Percentiles rank a stretch among this genome's conserved stretches.
Conservation (phyloP, 2,329 filamentous ascomycete genomes). For the Aspergillus thermomutatus region DNA sequence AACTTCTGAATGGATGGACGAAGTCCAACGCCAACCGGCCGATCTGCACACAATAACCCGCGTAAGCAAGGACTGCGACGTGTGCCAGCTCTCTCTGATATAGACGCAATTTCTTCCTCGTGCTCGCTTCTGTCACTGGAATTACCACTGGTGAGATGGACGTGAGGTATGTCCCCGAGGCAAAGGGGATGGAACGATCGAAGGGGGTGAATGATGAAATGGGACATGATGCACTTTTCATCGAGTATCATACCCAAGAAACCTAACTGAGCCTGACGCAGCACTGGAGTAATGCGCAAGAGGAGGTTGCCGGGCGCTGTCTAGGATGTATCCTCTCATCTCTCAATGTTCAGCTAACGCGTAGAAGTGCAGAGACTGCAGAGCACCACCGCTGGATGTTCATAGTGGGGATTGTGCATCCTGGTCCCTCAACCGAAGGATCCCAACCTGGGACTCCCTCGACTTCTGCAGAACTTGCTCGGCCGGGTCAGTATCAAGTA, state of each 20-base stretch:
- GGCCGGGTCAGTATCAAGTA: background rate
- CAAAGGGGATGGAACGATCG: background rate
- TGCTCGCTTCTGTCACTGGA: background rate
- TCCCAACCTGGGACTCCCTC: background rate
- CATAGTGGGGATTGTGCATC: background rate
- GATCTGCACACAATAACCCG: background rate
- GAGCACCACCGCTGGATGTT: background rate
- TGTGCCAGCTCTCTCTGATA: background rate
- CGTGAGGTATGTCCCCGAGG: background rate
- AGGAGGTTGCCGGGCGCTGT: background rate
- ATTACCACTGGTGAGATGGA: background rate
- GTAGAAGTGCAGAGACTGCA: background rate
- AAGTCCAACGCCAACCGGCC: background rate
- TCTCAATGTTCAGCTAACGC: background rate
- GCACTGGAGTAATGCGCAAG: background rate
- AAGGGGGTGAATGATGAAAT: background rate
- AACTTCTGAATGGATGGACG: background rate
- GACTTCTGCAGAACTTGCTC: background rate
- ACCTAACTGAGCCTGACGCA: background rate
- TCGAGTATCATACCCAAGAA: background rate
- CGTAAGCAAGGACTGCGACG: background rate
- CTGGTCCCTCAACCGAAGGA: background rate
- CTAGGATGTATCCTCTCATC: background rate
- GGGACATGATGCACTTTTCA: background rate
- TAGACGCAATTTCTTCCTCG: background rate